Evolutionary conservation across 2,329 filamentous ascomycete species (phyloP), one percentile per base, ranked within the genome.

Genomic region (Calcarisporium arbuscula): DNA sequence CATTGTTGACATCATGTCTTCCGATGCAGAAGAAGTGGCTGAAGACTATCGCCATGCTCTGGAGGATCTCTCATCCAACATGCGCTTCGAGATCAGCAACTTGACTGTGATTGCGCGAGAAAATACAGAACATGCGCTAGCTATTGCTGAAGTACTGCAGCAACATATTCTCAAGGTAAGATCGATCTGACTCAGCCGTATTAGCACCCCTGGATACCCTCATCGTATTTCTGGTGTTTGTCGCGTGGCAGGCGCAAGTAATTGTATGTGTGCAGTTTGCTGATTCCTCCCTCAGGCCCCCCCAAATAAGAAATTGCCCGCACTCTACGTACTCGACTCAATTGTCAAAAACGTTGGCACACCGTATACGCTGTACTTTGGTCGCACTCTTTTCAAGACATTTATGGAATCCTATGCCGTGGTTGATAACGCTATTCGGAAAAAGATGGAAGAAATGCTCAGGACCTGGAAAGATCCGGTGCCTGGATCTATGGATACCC

Each of bases 341-440:
- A 90, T 98, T 42, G 89, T 94, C 56, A 98, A 98, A 64, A 96
- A 98, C 67, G 88, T 98, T 42, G 92, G 92, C 41, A 95, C 90
- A 1, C 92, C 92, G 7, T 98, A 98, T 61, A 96, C 90, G 0
- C 72, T 96, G 10, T 96, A 95, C 59, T 84, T 98, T 45, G 87
- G 89, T 34, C 82, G 86, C 26, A 90, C 90, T 53, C 76, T 98
- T 25, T 96, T 90, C 62, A 77, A 82, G 49, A 96, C 87, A 5
- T 98, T 95, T 56, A 95, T 96, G 88, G 86, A 94, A 51, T 85
- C 92, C 23, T 98, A 96, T 57, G 85, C 84, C 4, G 76, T 94
- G 40, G 89, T 96, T 43, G 88, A 95, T 51, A 74, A 76, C 43
- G 72, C 74, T 40, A 88, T 89, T 16, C 80, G 92, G 44, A 82